These are phyloP conservation scores for Centrapalus pauciflorus DNA, from an alignment of 129 eudicot species.

Conservation along the genomic window DNA sequence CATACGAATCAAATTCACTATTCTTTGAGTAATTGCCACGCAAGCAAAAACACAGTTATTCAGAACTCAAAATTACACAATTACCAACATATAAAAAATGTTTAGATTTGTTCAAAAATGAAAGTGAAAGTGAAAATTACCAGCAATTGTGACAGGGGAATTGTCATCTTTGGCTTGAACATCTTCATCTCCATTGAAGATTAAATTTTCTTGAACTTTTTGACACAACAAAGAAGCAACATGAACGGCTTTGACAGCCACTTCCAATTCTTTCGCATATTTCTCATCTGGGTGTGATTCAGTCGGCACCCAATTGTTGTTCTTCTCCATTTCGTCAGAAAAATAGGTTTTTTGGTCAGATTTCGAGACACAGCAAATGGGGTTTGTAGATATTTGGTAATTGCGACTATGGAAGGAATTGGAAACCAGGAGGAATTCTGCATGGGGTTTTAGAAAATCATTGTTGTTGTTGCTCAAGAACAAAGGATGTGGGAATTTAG, in stretches of 20 bases:
- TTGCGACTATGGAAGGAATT: slow-evolving; percentile 19
- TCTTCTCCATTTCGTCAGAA: slow-evolving; percentile 37
- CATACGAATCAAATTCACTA: slow-evolving; percentile 4
- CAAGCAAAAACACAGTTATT: neutral
- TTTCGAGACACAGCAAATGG: slow-evolving; percentile 26
- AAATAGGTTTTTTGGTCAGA: slow-evolving; percentile 22
- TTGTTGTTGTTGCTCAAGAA: slow-evolving; percentile 8
- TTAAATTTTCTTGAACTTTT: slow-evolving; percentile 55
- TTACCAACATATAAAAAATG: neutral
- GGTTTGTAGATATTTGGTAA: slow-evolving; percentile 19
- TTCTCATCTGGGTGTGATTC: slow-evolving; percentile 19
- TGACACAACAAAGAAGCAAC: slow-evolving; percentile 76
- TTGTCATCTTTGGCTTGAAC: slow-evolving; percentile 77
- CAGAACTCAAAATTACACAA: neutral
- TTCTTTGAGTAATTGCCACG: neutral
- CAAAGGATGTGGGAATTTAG: slow-evolving; percentile 32
- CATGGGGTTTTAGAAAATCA: slow-evolving; percentile 16
- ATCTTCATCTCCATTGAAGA: slow-evolving; percentile 31
- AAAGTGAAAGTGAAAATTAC: slow-evolving; percentile 21
- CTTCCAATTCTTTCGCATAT: slow-evolving; percentile 56
- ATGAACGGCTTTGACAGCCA: slow-evolving; percentile 89
- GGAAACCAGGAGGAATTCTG: slow-evolving; percentile 6
- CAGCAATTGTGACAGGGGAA: slow-evolving; percentile 90
- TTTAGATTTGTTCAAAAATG: neutral
- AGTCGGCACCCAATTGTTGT: slow-evolving; percentile 4